A percentile compares a stretch with the other conserved stretches of the same genome.
Conservation (phyloP, 148 eudicot species). For the Rheum nobile region DNA sequence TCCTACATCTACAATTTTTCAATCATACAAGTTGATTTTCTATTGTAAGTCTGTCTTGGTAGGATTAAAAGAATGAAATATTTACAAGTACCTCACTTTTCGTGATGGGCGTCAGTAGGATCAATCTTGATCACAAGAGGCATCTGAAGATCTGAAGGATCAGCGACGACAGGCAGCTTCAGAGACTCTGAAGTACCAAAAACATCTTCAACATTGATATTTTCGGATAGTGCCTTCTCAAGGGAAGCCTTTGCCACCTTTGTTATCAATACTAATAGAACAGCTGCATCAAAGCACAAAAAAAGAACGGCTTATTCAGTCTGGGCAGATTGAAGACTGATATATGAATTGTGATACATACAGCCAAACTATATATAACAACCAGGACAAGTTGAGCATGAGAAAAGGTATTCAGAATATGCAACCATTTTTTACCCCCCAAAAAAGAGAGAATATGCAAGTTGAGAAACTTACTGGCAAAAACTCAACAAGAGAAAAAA, state of each 20-base stretch:
- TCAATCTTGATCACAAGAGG: constrained; percentile 61
- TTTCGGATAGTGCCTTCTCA: constrained; percentile 72
- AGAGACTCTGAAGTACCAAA: constrained; percentile 20
- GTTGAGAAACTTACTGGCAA: background rate
- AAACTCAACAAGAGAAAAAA: background rate
- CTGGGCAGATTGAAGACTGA: background rate
- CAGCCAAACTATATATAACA: background rate
- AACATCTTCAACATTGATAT: constrained; percentile 32
- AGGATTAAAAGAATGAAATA: constrained; percentile 10
- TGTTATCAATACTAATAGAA: constrained; percentile 41
- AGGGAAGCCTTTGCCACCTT: constrained; percentile 75
- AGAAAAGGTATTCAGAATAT: background rate
- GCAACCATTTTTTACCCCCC: background rate
- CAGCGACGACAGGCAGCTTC: constrained; percentile 27
- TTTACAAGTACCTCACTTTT: constrained; percentile 21
- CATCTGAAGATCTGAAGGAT: constrained; percentile 37
- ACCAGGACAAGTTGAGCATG: background rate
- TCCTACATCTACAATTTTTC: constrained; percentile 2
- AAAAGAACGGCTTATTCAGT: background rate
- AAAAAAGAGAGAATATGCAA: no score
- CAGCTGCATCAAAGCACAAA: constrained; percentile 27
- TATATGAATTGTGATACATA: background rate
- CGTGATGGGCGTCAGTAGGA: constrained; percentile 24
- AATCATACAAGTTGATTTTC: constrained; percentile 1
- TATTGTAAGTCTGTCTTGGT: background rate